Evolutionary conservation across 1,284 basidiomycete species (phyloP).

Genomic region (Dichomitus squalens): DNA sequence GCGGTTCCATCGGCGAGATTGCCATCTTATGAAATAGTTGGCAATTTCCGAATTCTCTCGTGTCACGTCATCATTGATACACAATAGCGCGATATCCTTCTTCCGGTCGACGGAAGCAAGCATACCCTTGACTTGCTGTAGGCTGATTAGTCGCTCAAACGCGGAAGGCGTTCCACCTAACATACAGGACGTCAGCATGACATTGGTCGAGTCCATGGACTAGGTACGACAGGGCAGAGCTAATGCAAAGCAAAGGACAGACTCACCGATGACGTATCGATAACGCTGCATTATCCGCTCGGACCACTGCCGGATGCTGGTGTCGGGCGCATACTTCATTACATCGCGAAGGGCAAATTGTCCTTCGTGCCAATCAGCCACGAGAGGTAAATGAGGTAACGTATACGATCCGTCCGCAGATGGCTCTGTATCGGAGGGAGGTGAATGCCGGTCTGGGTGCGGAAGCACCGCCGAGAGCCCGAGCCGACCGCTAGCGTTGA

Average conservation of each 20-base stretch:
- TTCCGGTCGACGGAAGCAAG: constrained; percentile 14
- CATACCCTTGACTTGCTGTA: constrained; percentile 15
- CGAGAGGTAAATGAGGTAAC: constrained; percentile 43
- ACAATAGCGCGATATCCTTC: constrained; percentile 28
- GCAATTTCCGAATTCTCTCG: constrained; percentile 24
- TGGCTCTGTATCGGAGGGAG: constrained; percentile 15
- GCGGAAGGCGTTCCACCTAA: constrained; percentile 27
- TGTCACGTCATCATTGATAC: constrained; percentile 33
- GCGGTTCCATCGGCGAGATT: constrained; percentile 23
- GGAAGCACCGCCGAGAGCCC: constrained; percentile 52
- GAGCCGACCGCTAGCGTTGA: constrained; percentile 43
- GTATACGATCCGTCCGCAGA: constrained; percentile 25
- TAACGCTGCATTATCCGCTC: constrained; percentile 47
- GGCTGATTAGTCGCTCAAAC: constrained; percentile 28
- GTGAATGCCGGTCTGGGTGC: constrained; percentile 21
- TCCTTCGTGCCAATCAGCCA: constrained; percentile 35
- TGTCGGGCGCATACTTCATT: constrained; percentile 33
- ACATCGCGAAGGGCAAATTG: constrained; percentile 44
- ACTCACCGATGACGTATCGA: constrained; percentile 40
- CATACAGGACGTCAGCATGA: background rate
- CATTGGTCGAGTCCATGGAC: background rate
- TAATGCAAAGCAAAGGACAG: background rate
- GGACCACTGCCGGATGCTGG: constrained; percentile 41
- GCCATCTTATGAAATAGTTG: constrained; percentile 24
- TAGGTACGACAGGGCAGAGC: background rate